Evolutionary conservation across 495 filamentous ascomycete genomes (phyloP).

Genomic region (Cercophora sp.): DNA sequence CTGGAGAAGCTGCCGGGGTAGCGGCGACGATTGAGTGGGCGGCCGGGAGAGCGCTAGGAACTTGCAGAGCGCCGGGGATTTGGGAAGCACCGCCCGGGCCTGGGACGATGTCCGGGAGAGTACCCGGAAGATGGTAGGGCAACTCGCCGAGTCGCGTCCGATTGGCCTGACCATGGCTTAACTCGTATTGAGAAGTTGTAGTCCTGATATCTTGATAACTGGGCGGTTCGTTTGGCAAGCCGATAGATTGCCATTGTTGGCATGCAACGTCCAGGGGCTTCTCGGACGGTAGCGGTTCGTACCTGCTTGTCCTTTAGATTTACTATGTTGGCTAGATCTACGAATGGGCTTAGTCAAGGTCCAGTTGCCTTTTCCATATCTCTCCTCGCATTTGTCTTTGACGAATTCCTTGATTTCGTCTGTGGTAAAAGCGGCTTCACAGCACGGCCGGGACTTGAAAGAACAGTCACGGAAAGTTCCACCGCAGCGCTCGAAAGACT

Average conservation of each 20-base stretch:
- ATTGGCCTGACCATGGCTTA: background rate
- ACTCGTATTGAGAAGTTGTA: background rate
- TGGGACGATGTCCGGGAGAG: background rate
- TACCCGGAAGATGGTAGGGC: background rate
- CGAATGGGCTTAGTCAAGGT: background rate
- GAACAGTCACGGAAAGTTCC: background rate
- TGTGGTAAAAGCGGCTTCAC: background rate
- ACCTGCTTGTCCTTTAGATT: background rate
- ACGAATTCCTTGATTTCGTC: background rate
- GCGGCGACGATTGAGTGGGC: background rate
- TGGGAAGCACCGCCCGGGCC: too few species aligned
- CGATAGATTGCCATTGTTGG: background rate
- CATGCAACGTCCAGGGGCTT: background rate
- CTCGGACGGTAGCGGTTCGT: background rate
- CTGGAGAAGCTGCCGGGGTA: background rate
- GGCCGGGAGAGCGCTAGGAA: background rate
- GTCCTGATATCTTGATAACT: background rate
- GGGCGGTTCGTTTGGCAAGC: background rate
- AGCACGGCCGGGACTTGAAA: background rate
- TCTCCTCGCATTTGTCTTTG: background rate
- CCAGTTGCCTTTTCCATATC: background rate
- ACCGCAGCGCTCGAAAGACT: background rate
- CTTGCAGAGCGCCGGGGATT: background rate
- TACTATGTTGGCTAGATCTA: background rate
- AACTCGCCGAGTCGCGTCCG: background rate